Percentiles rank a stretch among this genome's conserved stretches.
Conservation (phyloP, 73 alveolate species). For the Stentor roeselii region DNA sequence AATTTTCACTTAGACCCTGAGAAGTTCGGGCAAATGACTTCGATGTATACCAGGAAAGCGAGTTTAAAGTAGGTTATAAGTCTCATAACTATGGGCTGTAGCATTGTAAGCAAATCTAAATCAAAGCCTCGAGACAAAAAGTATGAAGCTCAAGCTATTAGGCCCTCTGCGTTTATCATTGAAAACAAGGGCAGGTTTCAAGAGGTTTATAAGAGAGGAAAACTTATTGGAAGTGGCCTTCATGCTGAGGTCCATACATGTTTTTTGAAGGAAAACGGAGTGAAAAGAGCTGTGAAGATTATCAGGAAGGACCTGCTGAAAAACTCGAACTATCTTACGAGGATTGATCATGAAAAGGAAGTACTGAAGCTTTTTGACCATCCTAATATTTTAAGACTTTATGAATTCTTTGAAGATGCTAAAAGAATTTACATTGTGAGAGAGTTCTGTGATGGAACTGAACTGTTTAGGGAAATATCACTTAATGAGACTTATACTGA, state of each 20-base stretch:
- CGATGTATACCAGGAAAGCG: no score
- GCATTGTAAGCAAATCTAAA: no score
- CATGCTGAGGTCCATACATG: not conserved
- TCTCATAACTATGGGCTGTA: no score
- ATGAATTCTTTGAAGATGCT: conserved; percentile 14
- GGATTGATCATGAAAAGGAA: not conserved
- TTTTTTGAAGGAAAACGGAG: not conserved
- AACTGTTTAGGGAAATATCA: conserved; percentile 1
- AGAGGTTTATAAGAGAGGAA: not conserved
- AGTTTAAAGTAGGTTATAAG: no score
- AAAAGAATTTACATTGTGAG: conserved; percentile 16
- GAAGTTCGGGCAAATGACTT: no score
- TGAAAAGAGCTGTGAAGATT: conserved; percentile 14
- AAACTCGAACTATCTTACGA: not conserved
- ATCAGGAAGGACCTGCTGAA: conserved; percentile 12
- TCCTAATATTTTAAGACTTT: not conserved
- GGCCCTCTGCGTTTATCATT: no score
- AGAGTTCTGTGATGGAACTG: not conserved
- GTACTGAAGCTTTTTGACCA: not conserved
- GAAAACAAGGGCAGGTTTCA: conserved; percentile 7
- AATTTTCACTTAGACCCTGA: not conserved
- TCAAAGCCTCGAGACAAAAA: no score
- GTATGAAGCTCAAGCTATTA: no score
- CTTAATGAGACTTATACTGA: not conserved
- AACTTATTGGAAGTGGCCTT: not conserved